These are phyloP conservation scores for Trichodelitschia bisporula DNA, from an alignment of 495 filamentous ascomycete species.

Conservation along the genomic window DNA sequence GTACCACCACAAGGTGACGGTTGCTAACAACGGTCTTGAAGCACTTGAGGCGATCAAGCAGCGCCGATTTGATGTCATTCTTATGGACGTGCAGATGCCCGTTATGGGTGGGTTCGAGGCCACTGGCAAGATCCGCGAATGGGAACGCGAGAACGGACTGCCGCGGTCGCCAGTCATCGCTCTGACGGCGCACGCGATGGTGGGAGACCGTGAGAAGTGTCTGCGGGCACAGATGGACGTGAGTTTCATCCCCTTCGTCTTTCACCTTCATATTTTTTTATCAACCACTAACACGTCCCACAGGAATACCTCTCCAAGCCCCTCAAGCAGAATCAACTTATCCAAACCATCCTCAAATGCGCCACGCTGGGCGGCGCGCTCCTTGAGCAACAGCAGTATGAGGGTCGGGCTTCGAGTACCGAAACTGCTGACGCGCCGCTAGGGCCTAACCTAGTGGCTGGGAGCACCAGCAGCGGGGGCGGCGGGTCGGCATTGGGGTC, in stretches of 20 bases:
- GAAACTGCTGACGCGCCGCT: conserved; percentile 3
- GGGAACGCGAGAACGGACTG: conserved; percentile 52
- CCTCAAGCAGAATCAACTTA: conserved; percentile 91
- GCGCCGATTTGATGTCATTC: conserved; percentile 80
- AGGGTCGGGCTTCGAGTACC: no score
- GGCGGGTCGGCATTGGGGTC: conserved; percentile 1
- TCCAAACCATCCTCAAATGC: conserved; percentile 85
- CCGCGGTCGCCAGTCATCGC: conserved; percentile 88
- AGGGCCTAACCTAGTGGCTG: conserved; percentile 7
- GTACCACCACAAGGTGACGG: conserved; percentile 89
- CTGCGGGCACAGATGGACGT: conserved; percentile 92
- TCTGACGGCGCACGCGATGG: conserved; percentile 94
- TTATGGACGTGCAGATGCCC: conserved; percentile 99
- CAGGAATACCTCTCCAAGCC: conserved; percentile 90
- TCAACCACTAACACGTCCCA: no score
- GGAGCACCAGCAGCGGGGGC: conserved; percentile 8
- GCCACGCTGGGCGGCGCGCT: conserved; percentile 69
- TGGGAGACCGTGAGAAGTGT: conserved; percentile 95
- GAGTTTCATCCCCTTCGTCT: conserved; percentile 1
- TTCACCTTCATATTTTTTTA: conserved; percentile 2
- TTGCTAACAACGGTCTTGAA: conserved; percentile 85
- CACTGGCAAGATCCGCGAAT: conserved; percentile 89
- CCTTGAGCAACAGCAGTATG: conserved; percentile 27
- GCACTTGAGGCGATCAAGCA: conserved; percentile 73
- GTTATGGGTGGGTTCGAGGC: conserved; percentile 99